Percentiles rank a stretch among this genome's conserved stretches.
These are phyloP conservation scores for Exsudoporus floridanus DNA, from an alignment of 1,284 basidiomycete species.

Conservation along the genomic window DNA sequence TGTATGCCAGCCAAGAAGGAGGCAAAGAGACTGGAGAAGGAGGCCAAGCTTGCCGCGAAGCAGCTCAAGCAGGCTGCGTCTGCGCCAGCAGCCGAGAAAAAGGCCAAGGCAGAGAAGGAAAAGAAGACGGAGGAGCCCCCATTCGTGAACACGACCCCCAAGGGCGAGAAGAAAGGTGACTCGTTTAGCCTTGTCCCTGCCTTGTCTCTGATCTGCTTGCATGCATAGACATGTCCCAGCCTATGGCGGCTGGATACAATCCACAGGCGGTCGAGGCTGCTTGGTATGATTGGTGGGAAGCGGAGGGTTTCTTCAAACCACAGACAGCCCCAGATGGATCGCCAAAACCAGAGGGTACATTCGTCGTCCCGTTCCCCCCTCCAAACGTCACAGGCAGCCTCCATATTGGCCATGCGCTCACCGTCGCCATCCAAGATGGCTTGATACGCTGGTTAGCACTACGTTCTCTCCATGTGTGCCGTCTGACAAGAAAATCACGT, in stretches of 20 bases:
- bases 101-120: constrained; percentile 73
- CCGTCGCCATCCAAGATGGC: constrained; percentile 89
- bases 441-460: constrained; percentile 77
- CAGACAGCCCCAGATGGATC: constrained; percentile 60
- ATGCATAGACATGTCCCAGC: constrained; percentile 74
- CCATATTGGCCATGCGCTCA: constrained; percentile 96
- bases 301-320: constrained; percentile 89
- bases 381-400: constrained; percentile 98
- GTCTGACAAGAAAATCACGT: neutral
- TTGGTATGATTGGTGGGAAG: constrained; percentile 99
- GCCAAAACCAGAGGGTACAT: constrained; percentile 62
- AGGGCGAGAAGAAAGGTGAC: constrained; percentile 88
- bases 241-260: constrained; percentile 92
- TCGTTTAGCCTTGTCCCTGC: neutral
- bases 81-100: constrained; percentile 55
- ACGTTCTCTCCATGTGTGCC: neutral
- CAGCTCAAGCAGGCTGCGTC: constrained; percentile 52
- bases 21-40: constrained; percentile 67
- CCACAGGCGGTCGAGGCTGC: constrained; percentile 93
- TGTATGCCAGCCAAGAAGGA: constrained; percentile 65
- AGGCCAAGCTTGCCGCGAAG: constrained; percentile 81
- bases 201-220: neutral
- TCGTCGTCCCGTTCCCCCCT: constrained; percentile 91
- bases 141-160: constrained; percentile 85
- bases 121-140: constrained; percentile 67